Evolutionary conservation across 768 basidiomycete species (phyloP), one percentile per base, ranked within the genome.

Genomic region (Clathrus columnatus): DNA sequence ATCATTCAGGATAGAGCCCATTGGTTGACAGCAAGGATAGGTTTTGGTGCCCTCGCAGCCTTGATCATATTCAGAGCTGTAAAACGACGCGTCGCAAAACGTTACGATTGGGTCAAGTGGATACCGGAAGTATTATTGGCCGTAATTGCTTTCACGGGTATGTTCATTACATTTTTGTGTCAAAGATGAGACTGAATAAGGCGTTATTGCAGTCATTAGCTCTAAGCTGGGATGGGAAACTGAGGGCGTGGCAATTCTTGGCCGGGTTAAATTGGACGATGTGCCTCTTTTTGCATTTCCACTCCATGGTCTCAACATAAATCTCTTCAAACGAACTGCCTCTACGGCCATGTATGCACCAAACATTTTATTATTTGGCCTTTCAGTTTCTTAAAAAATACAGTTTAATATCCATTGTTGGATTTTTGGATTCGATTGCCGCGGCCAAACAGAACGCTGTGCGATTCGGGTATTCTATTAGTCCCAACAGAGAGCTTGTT

Each of bases 351-450:
- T 89, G 86, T 86, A 65, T 63, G 73, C 60, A 1, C 20, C n/a
- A 14, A 48, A 29, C 43, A 28, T 27, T 30, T 21, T 43, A 18
- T 18, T 27, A 16, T 18, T 45, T 17, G 36, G 42, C 8, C 46
- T 18, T 18, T 41, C 28, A 50, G 2, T 28, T 16, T 16, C 24
- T 57, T 14, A 46, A 43, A 43, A 14, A 10, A 27, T 48, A 18
- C 61, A 89, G 87, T 28, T 66, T 92, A 51, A 85, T 90, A 49
- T 80, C 87, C 0, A 77, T 95, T 42, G 78, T 91, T 20, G 96
- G 96, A 1, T 96, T 94, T 67, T 73, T 99, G 58, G 95, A 99
- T 67, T 91, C 87, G 58, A 92, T 96, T 59, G 91, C 93, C 2
- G 89, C 93, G 0, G 95, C 95, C 2, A 96, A 98, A 64, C 93